Percentiles rank a stretch among this genome's conserved stretches.
Evolutionary conservation across 768 basidiomycete species (phyloP).

Genomic region (Omphalotus guepiniiformis): DNA sequence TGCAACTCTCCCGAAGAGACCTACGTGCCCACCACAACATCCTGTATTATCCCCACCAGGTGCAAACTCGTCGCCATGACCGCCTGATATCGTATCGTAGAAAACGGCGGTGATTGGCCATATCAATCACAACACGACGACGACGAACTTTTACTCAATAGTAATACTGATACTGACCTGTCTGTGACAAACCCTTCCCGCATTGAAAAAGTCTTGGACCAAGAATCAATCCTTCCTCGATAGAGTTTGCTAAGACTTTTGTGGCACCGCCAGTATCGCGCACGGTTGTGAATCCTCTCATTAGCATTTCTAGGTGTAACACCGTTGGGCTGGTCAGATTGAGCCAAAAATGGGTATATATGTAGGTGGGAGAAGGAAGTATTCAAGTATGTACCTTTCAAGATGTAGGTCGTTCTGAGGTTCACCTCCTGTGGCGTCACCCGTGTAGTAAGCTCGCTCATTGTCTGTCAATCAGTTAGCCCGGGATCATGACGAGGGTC

Average conservation of each 20-base stretch:
- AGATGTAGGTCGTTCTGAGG: slow-evolving; percentile 32
- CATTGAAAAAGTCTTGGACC: slow-evolving; percentile 36
- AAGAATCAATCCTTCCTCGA: slow-evolving; percentile 31
- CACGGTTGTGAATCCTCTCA: slow-evolving; percentile 35
- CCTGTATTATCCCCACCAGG: slow-evolving; percentile 18
- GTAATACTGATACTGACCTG: slow-evolving; percentile 17
- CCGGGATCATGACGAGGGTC: too few species aligned
- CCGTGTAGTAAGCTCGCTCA: slow-evolving; percentile 30
- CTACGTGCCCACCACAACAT: slow-evolving; percentile 29
- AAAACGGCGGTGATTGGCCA: background rate
- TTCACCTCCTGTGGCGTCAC: slow-evolving; percentile 28
- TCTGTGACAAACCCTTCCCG: slow-evolving; percentile 36
- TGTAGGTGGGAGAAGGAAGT: too few species aligned
- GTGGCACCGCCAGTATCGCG: slow-evolving; percentile 36
- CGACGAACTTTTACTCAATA: too few species aligned
- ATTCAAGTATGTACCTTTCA: slow-evolving; percentile 24
- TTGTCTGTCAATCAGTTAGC: slow-evolving; percentile 16
- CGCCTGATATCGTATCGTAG: slow-evolving; percentile 18
- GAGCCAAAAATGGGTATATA: background rate
- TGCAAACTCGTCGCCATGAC: slow-evolving; percentile 33
- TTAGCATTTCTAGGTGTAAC: slow-evolving; percentile 32
- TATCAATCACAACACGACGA: background rate
- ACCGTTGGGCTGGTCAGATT: too few species aligned
- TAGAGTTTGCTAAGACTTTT: slow-evolving; percentile 32
- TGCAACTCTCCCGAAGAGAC: slow-evolving; percentile 25